These are phyloP conservation scores for Achaetomiella virescens DNA, from an alignment of 495 filamentous ascomycete species.

Conservation along the genomic window DNA sequence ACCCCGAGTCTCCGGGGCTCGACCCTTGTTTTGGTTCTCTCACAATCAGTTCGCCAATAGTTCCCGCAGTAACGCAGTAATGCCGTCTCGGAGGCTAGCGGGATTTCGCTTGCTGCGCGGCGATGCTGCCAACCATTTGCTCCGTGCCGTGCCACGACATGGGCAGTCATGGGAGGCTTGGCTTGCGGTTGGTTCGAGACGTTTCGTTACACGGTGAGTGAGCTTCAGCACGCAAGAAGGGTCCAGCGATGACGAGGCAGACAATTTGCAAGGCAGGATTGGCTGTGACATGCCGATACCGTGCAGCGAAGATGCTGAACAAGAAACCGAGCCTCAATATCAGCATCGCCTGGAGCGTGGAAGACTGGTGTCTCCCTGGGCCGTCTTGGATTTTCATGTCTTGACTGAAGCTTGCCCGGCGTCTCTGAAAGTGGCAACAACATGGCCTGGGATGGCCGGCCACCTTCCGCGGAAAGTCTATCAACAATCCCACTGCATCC, in stretches of 20 bases:
- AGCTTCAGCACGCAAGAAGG: background rate
- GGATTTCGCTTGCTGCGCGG: background rate
- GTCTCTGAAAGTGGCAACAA: too few species aligned
- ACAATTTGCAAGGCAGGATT: too few species aligned
- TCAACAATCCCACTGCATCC: background rate
- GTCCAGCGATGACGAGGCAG: background rate
- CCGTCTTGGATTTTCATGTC: too few species aligned
- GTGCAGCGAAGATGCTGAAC: too few species aligned
- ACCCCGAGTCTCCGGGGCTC: background rate
- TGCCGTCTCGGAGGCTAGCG: background rate
- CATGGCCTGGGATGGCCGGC: background rate
- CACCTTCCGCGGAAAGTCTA: background rate
- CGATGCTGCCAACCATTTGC: conserved; percentile 10
- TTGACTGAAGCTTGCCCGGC: too few species aligned
- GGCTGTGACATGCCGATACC: too few species aligned
- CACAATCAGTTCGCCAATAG: background rate
- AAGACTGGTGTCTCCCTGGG: too few species aligned
- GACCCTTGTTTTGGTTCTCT: background rate
- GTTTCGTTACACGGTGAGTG: background rate
- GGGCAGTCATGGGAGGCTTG: background rate
- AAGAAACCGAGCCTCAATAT: too few species aligned
- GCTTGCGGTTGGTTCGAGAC: background rate
- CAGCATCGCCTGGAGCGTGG: too few species aligned
- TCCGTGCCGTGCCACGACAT: conserved; percentile 1
- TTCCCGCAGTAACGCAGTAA: too few species aligned